A percentile compares a stretch with the other conserved stretches of the same genome.
These are phyloP conservation scores for Bacterosira constricta DNA, from an alignment of 108 stramenopile species.

Conservation along the genomic window DNA sequence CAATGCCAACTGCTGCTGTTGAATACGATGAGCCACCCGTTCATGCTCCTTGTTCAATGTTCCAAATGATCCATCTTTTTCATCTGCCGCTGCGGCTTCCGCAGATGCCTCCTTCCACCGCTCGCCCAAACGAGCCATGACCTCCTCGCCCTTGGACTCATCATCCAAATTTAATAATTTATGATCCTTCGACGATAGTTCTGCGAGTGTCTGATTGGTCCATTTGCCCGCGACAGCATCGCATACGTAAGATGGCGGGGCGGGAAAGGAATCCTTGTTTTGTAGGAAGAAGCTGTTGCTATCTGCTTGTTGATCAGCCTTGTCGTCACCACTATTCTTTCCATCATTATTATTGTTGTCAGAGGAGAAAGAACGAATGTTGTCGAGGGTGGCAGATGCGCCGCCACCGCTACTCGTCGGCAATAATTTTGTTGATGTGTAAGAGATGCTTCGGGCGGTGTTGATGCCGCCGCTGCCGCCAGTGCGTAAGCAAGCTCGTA, in stretches of 20 bases:
- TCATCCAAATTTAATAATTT: slow-evolving; percentile 63
- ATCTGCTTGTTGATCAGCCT: background rate
- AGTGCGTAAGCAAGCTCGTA: no score
- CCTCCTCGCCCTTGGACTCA: slow-evolving; percentile 38
- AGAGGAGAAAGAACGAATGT: no score
- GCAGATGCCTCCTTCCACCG: slow-evolving; percentile 24
- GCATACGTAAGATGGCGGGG: slow-evolving; percentile 75
- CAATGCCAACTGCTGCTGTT: slow-evolving; percentile 66
- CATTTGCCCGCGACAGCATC: slow-evolving; percentile 82
- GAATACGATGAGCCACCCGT: slow-evolving; percentile 63
- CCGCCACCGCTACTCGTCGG: background rate
- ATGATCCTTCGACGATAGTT: slow-evolving; percentile 56
- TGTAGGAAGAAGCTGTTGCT: slow-evolving; percentile 30
- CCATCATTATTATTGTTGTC: background rate
- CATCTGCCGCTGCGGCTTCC: background rate
- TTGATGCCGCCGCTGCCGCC: no score
- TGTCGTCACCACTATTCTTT: background rate
- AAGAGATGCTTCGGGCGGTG: no score
- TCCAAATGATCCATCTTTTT: slow-evolving; percentile 29
- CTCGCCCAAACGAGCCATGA: slow-evolving; percentile 17
- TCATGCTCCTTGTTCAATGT: slow-evolving; percentile 20
- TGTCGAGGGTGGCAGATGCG: no score
- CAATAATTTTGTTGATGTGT: no score
- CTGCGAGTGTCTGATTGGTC: slow-evolving; percentile 65
- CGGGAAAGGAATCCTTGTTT: slow-evolving; percentile 19